phyloP scores from a whole-genome alignment of 306 rosid genomes.

The Glycine tomentella region DNA sequence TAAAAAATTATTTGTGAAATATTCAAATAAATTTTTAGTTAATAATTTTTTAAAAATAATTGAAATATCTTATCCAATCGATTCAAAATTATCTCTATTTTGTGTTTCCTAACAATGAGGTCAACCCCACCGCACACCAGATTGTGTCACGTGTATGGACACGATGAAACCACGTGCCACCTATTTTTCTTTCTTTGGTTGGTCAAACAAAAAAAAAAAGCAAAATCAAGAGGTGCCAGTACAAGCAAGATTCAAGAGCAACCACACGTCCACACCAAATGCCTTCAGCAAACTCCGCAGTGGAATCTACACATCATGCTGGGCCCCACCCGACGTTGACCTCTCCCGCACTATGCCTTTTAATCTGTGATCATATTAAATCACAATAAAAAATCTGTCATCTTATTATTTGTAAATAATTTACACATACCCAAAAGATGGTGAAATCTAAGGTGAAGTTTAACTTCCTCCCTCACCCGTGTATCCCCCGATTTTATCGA shows the following conservation, averaged over 20 bases:
- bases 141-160: slow-evolving; percentile 48
- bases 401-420: background rate
- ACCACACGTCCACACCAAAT: slow-evolving; percentile 39
- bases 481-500: too few relatives aligned
- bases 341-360: slow-evolving; percentile 27
- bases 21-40: too few relatives aligned
- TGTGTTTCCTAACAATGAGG: slow-evolving; percentile 31
- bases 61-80: too few relatives aligned
- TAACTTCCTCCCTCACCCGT: too few relatives aligned
- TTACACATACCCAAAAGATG: background rate
- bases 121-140: slow-evolving; percentile 1
- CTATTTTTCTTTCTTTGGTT: background rate
- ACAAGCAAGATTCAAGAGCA: background rate
- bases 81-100: too few relatives aligned
- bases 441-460: too few relatives aligned
- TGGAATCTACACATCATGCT: slow-evolving; percentile 47
- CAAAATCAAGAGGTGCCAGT: background rate
- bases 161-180: slow-evolving; percentile 16
- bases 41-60: too few relatives aligned
- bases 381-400: background rate
- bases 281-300: slow-evolving; percentile 33
- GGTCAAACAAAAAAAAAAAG: slow-evolving; percentile 50
- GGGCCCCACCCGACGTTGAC: slow-evolving; percentile 50
- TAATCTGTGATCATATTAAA: background rate
- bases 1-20: too few relatives aligned